These are phyloP conservation scores for Fusarium sp. DNA, from an alignment of 2,329 filamentous ascomycete genomes.

Conservation along the genomic window DNA sequence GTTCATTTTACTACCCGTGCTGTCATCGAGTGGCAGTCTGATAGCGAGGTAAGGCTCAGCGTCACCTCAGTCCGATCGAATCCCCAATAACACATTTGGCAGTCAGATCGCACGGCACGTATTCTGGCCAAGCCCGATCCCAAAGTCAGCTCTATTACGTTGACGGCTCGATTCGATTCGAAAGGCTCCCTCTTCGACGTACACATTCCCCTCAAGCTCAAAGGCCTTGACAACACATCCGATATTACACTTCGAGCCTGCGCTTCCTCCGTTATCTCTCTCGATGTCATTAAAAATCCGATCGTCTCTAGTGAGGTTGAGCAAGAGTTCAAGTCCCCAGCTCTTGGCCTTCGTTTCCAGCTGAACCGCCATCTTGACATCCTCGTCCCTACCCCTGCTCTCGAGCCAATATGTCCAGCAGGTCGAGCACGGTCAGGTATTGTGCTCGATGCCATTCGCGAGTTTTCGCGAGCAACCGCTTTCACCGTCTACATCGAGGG, in stretches of 20 bases:
- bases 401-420: slow-evolving; percentile 7
- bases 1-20: slow-evolving; percentile 7
- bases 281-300: not conserved
- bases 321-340: slow-evolving; percentile 4
- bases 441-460: slow-evolving; percentile 24
- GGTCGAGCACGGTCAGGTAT: slow-evolving; percentile 7
- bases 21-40: slow-evolving; percentile 8
- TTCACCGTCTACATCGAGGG: slow-evolving; percentile 23
- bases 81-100: not conserved
- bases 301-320: not conserved
- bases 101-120: not conserved
- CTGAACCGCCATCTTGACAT: not conserved
- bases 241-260: not conserved
- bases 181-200: slow-evolving; percentile 6
- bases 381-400: not conserved
- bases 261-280: slow-evolving; percentile 6
- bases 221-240: slow-evolving; percentile 1
- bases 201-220: slow-evolving; percentile 16
- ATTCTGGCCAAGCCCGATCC: slow-evolving; percentile 7
- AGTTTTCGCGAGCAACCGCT: not conserved
- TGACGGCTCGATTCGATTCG: slow-evolving; percentile 1
- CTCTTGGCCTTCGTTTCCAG: not conserved
- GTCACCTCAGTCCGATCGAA: not conserved
- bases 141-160: not conserved
- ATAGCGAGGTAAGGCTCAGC: not conserved